Conservation (phyloP, 176 grass and related monocot species). For the Musa troglodytarum region DNA sequence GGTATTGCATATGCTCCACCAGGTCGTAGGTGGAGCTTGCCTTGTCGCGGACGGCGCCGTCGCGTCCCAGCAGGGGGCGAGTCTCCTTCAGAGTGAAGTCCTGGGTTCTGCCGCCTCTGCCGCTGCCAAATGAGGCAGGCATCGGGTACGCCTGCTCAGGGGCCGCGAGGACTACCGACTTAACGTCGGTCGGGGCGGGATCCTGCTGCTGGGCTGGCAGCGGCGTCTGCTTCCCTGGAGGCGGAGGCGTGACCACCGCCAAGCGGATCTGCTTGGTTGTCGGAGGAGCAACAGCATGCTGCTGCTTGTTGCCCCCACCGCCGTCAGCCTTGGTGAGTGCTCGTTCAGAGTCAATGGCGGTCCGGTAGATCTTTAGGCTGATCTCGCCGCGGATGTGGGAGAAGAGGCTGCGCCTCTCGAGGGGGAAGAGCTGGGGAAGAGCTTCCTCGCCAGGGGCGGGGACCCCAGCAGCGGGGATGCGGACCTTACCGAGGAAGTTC, state of each 20-base stretch:
- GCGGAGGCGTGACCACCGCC: constrained; percentile 21
- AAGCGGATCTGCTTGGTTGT: not conserved
- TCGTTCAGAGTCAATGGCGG: not conserved
- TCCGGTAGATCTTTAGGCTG: constrained; percentile 78
- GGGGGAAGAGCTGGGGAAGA: constrained; percentile 68
- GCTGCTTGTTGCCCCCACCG: not conserved
- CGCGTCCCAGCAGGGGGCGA: constrained; percentile 49
- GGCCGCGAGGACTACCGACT: constrained; percentile 35
- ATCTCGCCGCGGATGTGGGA: constrained; percentile 90
- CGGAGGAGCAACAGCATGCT: not conserved
- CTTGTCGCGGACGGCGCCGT: constrained; percentile 41
- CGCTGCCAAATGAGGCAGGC: constrained; percentile 25
- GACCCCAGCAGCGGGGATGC: constrained; percentile 47
- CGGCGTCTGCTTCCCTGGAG: constrained; percentile 16
- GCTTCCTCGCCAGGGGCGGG: constrained; percentile 56
- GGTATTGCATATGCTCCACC: constrained; percentile 89
- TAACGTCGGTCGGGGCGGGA: constrained; percentile 4
- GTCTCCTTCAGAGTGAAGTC: constrained; percentile 87
- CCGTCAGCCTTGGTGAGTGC: not conserved
- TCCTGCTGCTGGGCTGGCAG: constrained; percentile 27
- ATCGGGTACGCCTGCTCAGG: constrained; percentile 38
- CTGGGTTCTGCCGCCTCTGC: constrained; percentile 13
- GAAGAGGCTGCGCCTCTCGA: constrained; percentile 84
- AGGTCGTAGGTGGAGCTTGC: constrained; percentile 70
- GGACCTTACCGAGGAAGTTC: constrained; percentile 90